Base-by-base conservation (phyloP, 2,329 filamentous ascomycete species). In the Stenocarpella maydis region DNA sequence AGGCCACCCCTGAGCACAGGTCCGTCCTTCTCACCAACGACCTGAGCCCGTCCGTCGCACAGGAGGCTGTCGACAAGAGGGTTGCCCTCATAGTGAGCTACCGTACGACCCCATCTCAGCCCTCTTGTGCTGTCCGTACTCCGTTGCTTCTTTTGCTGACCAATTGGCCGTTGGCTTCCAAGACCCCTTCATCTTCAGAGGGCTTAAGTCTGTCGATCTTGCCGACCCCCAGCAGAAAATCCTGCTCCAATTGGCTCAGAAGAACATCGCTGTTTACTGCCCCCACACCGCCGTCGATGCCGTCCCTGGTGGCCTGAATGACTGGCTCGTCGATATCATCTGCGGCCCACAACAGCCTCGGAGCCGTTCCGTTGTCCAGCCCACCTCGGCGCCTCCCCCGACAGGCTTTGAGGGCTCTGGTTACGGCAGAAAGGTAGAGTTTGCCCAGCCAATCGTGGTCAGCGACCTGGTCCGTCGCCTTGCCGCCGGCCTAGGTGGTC, bases 181-280 rank as follows among this genome's bases (percentile, higher is more conserved):
- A 97, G 93, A 99, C 81, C 96, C 96, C 26, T 96, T 98, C 78
- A 98, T 99, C 78, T 99, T 99, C 85, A 90, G 92, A 60, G 92
- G 92, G 65, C 86, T 99, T 74, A 99, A 98, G 82, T 91, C 93
- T 73, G 84, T 99, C 77, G 97, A 93, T 41, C 87, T 94, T 58
- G 86, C 87, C 71, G 92, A 99, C 77, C 88, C 93, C 12, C 96
- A 98, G 79, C 96, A 99, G 78, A 87, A 90, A 52, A 93, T 93
- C 8, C 88, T 99, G 39, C 86, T 99, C 4, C 88, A 91, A 53
- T 87, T 99, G 15, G 92, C 91, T 55, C 92, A 93, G 72, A 90
- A 92, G 78, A 95, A 95, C 43, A 94, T 99, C 75, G 97, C 94
- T 73, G 94, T 99, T 68, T 99, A 98, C 84, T 94, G 92, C 73